Evolutionary conservation across 1,139 yeast genomes (phyloP).

Genomic region (Geotrichum phurueaensis): DNA sequence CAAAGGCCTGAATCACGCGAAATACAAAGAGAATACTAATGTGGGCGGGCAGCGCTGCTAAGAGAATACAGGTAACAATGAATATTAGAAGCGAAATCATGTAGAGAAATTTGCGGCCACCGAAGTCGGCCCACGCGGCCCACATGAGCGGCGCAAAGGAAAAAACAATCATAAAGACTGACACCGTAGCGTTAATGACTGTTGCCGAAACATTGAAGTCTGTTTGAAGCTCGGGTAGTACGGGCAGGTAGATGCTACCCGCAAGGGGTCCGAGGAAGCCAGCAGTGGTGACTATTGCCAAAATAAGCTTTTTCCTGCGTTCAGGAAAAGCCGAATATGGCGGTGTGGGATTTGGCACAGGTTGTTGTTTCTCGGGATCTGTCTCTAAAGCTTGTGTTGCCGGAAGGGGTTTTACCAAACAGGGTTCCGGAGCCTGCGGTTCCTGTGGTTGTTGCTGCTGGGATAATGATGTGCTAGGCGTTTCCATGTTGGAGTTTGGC

Average conservation of each 20-base stretch:
- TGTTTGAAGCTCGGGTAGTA: conserved; percentile 44
- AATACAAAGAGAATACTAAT: conserved; percentile 61
- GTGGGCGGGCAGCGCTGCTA: conserved; percentile 56
- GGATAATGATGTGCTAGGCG: background rate
- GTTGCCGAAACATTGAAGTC: conserved; percentile 43
- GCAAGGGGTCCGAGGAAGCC: conserved; percentile 57
- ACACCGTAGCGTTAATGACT: conserved; percentile 52
- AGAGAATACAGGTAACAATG: conserved; percentile 44
- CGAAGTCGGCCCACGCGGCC: conserved; percentile 54
- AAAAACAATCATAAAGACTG: conserved; percentile 53
- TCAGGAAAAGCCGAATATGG: conserved; percentile 15
- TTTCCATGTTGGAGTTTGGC: background rate
- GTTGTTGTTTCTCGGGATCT: background rate
- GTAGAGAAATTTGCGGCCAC: conserved; percentile 51
- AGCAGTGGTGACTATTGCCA: conserved; percentile 41
- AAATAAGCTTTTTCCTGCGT: conserved; percentile 30
- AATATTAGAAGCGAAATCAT: conserved; percentile 43
- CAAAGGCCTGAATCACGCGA: conserved; percentile 72
- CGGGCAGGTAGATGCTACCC: conserved; percentile 55
- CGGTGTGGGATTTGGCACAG: conserved; percentile 1
- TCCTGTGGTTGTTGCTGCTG: background rate
- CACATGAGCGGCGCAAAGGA: conserved; percentile 50
- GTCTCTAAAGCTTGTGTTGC: background rate
- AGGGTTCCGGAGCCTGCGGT: background rate
- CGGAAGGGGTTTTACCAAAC: background rate